phyloP scores from a whole-genome alignment of 768 basidiomycete species.

The Rhodotorula taiwanensis region DNA sequence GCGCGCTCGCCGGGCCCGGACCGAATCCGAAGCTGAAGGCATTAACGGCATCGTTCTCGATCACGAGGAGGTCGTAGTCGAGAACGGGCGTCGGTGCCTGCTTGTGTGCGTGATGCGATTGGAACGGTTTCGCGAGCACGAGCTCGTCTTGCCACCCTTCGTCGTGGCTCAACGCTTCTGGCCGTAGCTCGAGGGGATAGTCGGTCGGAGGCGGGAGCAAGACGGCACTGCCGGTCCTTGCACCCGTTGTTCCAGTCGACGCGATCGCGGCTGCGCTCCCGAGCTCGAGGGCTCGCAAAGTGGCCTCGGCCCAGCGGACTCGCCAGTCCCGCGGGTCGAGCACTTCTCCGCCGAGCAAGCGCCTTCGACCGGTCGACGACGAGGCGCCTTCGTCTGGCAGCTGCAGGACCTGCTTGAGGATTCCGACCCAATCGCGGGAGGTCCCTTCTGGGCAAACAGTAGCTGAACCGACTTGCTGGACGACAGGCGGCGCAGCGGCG shows the following conservation, averaged over 20 bases:
- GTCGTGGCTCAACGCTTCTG: constrained; percentile 8
- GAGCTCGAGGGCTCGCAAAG: constrained; percentile 66
- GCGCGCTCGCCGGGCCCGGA: constrained; percentile 61
- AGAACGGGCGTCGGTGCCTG: background rate
- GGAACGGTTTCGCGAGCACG: constrained; percentile 39
- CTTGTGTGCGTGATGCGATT: constrained; percentile 47
- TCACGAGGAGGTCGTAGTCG: constrained; percentile 75
- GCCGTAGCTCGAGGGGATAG: constrained; percentile 19
- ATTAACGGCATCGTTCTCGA: constrained; percentile 78
- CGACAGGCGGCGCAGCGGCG: background rate
- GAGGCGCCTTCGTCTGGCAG: constrained; percentile 34
- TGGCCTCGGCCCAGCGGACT: constrained; percentile 74
- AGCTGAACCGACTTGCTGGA: background rate
- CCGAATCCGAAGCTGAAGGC: constrained; percentile 96
- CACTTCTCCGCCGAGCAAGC: constrained; percentile 46
- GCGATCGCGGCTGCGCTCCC: constrained; percentile 51
- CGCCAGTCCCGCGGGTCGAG: constrained; percentile 80
- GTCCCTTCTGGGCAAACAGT: constrained; percentile 5
- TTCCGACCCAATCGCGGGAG: constrained; percentile 36
- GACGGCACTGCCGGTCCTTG: background rate
- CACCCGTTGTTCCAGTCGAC: background rate
- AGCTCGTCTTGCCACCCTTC: constrained; percentile 40
- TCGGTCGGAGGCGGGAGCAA: constrained; percentile 50
- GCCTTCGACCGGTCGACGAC: constrained; percentile 11
- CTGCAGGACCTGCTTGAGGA: constrained; percentile 32